phyloP scores from a whole-genome alignment of 345 rosid species.

The Gossypium sturtianum region DNA sequence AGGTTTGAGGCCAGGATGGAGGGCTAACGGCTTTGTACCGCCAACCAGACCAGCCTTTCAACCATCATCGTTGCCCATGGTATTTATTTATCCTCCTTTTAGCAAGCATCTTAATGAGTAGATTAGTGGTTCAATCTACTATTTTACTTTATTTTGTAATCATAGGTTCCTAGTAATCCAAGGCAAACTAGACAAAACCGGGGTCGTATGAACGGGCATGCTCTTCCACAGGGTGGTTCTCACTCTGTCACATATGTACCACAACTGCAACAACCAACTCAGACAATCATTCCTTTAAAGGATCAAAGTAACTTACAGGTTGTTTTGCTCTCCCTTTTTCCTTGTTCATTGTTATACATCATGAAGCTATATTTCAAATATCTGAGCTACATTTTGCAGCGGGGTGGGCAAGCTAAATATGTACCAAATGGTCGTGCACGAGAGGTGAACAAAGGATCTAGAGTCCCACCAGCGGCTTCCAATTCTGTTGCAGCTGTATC shows the following conservation, averaged over 20 bases:
- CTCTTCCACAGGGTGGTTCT: constrained; percentile 29
- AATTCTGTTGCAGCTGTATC: constrained; percentile 26
- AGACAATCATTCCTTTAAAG: constrained; percentile 28
- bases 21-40: constrained; percentile 40
- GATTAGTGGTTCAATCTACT: neutral
- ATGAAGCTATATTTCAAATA: neutral
- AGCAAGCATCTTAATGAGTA: neutral
- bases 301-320: constrained; percentile 56
- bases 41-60: constrained; percentile 46
- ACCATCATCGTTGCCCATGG: constrained; percentile 43
- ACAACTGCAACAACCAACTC: constrained; percentile 39
- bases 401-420: constrained; percentile 31
- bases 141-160: neutral
- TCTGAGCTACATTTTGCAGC: constrained; percentile 21
- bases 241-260: constrained; percentile 38
- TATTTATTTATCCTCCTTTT: constrained; percentile 15
- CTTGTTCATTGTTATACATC: neutral
- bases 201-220: constrained; percentile 38
- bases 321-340: neutral
- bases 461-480: constrained; percentile 19
- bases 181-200: constrained; percentile 47
- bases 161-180: constrained; percentile 35
- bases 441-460: constrained; percentile 35
- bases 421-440: constrained; percentile 35
- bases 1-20: constrained; percentile 55